Percentiles rank a stretch among this genome's conserved stretches.
Evolutionary conservation across 768 basidiomycete genomes (phyloP).

Genomic region (Amanita thiersii): DNA sequence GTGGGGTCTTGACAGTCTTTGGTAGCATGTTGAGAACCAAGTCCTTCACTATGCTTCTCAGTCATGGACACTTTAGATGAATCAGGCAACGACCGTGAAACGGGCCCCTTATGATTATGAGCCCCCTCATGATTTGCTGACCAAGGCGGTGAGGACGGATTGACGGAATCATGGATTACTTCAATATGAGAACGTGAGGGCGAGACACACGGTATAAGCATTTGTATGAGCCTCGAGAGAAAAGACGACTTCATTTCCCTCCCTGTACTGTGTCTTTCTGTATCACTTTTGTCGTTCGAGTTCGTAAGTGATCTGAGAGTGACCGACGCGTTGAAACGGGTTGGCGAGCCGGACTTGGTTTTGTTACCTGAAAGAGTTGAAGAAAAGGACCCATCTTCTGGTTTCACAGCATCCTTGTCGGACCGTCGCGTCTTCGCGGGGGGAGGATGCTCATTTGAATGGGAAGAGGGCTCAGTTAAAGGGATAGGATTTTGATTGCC

Average conservation of each 20-base stretch:
- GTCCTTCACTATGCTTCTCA: neutral
- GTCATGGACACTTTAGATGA: slow-evolving; percentile 2
- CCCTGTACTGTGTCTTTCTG: slow-evolving; percentile 12
- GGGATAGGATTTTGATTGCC: no score
- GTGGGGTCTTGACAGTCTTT: neutral
- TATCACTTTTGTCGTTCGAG: slow-evolving; percentile 13
- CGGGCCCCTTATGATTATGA: slow-evolving; percentile 5
- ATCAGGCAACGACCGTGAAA: neutral
- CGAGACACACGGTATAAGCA: slow-evolving; percentile 61
- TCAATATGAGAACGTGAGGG: slow-evolving; percentile 42
- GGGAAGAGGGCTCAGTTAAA: neutral
- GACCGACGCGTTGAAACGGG: slow-evolving; percentile 10
- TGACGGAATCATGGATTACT: slow-evolving; percentile 20
- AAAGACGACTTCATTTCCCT: slow-evolving; percentile 39
- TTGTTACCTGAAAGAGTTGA: slow-evolving; percentile 15
- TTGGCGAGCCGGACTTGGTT: slow-evolving; percentile 9
- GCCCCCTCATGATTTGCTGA: slow-evolving; percentile 2
- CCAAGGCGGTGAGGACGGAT: slow-evolving; percentile 14
- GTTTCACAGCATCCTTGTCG: slow-evolving; percentile 14
- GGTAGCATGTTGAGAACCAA: neutral
- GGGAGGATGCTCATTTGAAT: neutral
- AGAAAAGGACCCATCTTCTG: slow-evolving; percentile 19
- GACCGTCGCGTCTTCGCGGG: neutral
- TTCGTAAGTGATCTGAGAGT: slow-evolving; percentile 13
- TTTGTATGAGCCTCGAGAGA: slow-evolving; percentile 49